These are phyloP conservation scores for Westerdykella aurantiaca DNA, from an alignment of 2,329 filamentous ascomycete species.

Conservation along the genomic window DNA sequence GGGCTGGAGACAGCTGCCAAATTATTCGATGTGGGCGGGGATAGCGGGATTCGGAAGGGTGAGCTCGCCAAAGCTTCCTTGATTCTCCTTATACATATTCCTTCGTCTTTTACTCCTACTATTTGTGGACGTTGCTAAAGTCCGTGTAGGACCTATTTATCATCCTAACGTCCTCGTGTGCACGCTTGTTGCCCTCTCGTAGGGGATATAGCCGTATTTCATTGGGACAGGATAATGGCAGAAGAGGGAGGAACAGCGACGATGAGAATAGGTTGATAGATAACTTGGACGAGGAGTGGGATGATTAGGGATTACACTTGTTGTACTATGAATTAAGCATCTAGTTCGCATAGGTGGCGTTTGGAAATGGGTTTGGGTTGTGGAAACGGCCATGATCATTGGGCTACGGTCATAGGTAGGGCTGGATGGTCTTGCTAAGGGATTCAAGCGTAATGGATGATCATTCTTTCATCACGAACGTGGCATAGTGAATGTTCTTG, in stretches of 20 bases:
- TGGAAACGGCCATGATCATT: background rate
- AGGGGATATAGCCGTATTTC: constrained; percentile 63
- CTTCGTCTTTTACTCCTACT: too few species aligned
- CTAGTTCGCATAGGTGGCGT: background rate
- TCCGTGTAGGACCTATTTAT: constrained; percentile 52
- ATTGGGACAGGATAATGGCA: constrained; percentile 41
- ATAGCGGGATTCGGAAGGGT: constrained; percentile 81
- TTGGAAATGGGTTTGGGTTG: background rate
- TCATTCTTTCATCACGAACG: too few species aligned
- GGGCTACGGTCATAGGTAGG: too few species aligned
- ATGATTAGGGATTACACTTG: constrained; percentile 51
- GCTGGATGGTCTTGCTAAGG: too few species aligned
- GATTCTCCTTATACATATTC: background rate
- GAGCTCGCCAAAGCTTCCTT: constrained; percentile 16
- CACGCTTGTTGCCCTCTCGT: constrained; percentile 58
- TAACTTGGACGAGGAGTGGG: constrained; percentile 95
- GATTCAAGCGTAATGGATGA: too few species aligned
- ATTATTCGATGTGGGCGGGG: constrained; percentile 87
- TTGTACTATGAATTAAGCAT: background rate
- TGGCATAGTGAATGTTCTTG: too few species aligned
- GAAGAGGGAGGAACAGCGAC: constrained; percentile 51
- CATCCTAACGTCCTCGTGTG: constrained; percentile 64
- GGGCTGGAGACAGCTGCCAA: constrained; percentile 91
- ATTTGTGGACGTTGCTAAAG: constrained; percentile 8
- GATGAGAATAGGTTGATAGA: constrained; percentile 94